These are phyloP conservation scores for Lithocarpus polystachyus DNA, from an alignment of 306 rosid species.

Conservation along the genomic window DNA sequence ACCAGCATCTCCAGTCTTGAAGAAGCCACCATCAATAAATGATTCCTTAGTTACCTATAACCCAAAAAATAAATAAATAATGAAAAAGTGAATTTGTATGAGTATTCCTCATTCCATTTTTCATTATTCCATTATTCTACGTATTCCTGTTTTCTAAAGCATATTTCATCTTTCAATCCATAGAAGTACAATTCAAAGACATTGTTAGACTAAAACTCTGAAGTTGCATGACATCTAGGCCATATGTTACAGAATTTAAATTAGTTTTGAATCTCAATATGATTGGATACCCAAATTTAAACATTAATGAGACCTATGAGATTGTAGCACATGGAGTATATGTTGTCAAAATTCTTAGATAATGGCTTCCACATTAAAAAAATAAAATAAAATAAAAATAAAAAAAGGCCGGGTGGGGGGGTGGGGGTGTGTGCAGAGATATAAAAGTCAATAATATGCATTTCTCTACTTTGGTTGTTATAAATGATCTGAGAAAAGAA, in stretches of 20 bases:
- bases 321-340: not conserved
- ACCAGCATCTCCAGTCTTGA: slow-evolving; percentile 94
- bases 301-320: not conserved
- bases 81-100: slow-evolving; percentile 1
- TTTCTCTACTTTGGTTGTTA: not conserved
- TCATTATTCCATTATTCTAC: not conserved
- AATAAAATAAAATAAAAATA: not conserved
- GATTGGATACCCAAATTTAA: not conserved
- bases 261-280: not conserved
- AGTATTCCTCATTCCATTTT: not conserved
- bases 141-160: not conserved
- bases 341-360: not conserved
- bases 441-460: not conserved
- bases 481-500: not conserved
- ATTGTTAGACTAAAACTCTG: not conserved
- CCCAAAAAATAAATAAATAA: slow-evolving; percentile 6
- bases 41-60: slow-evolving; percentile 68
- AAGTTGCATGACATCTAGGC: not conserved
- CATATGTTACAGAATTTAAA: not conserved
- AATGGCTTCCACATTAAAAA: not conserved
- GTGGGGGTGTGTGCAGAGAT: no score
- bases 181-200: not conserved
- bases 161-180: not conserved
- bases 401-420: no score
- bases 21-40: slow-evolving; percentile 78